These are phyloP conservation scores for Leishmania gerbilli DNA, from an alignment of 208 protist species.

Conservation along the genomic window DNA sequence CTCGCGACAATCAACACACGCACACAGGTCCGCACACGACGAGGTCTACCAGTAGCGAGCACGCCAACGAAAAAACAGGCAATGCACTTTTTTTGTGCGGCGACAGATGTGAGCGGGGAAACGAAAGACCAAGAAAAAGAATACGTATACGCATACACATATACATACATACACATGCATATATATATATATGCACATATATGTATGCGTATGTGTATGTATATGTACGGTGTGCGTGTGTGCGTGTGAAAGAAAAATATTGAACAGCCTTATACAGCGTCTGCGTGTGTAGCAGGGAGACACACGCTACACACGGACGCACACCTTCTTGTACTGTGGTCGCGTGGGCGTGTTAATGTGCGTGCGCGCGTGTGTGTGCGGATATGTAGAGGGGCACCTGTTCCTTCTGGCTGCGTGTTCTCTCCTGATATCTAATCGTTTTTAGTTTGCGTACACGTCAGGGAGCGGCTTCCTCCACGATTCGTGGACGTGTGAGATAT, in stretches of 20 bases:
- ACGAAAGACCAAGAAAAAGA: neutral
- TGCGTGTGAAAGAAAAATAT: neutral
- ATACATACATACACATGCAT: neutral
- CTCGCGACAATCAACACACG: neutral
- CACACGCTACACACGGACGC: neutral
- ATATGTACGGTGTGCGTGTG: neutral
- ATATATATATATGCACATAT: neutral
- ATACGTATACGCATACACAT: neutral
- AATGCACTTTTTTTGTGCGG: neutral
- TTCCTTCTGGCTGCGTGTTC: neutral
- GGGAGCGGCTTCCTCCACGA: neutral
- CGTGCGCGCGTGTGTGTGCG: neutral
- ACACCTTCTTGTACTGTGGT: neutral
- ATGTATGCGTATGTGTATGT: neutral
- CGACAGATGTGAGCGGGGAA: neutral
- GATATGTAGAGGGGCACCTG: neutral
- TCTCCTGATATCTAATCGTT: neutral
- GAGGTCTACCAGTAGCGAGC: neutral
- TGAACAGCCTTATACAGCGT: neutral
- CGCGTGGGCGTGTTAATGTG: neutral
- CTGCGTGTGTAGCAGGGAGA: neutral
- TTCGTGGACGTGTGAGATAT: neutral
- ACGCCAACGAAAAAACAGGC: neutral
- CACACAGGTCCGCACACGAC: neutral
- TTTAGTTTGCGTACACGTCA: neutral